phyloP scores from a whole-genome alignment of 208 protist genomes.

The Leishmania arabica region DNA sequence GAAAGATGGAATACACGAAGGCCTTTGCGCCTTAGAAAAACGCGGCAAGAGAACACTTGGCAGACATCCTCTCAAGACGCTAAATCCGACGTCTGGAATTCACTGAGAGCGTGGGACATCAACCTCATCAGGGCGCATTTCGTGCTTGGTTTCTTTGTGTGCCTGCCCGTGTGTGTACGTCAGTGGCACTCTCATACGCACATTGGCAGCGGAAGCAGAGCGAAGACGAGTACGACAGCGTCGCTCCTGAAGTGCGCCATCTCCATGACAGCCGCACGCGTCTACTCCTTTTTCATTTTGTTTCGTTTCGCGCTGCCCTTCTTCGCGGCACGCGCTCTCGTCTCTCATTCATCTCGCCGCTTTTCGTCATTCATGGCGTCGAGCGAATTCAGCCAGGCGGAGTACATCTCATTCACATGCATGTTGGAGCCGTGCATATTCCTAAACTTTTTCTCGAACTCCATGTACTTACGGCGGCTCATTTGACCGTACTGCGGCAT shows the following conservation, averaged over 20 bases:
- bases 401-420: conserved; percentile 83
- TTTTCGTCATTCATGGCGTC: conserved; percentile 2
- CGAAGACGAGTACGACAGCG: not conserved
- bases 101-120: not conserved
- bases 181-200: not conserved
- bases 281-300: not conserved
- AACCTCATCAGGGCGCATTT: not conserved
- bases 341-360: not conserved
- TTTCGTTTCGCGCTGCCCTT: not conserved
- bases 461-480: conserved; percentile 70
- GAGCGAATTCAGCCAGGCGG: conserved; percentile 73
- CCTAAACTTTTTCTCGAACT: conserved; percentile 75
- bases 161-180: too few species aligned
- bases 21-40: not conserved
- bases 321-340: not conserved
- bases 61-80: not conserved
- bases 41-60: not conserved
- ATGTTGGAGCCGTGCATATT: conserved; percentile 59
- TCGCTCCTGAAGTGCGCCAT: not conserved
- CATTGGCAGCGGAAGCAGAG: not conserved
- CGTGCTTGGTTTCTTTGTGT: not conserved
- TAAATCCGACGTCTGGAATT: not conserved
- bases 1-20: not conserved
- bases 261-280: not conserved
- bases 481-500: conserved; percentile 78